Evolutionary conservation across 768 basidiomycete species (phyloP).

Genomic region (Hygrocybe punicea): DNA sequence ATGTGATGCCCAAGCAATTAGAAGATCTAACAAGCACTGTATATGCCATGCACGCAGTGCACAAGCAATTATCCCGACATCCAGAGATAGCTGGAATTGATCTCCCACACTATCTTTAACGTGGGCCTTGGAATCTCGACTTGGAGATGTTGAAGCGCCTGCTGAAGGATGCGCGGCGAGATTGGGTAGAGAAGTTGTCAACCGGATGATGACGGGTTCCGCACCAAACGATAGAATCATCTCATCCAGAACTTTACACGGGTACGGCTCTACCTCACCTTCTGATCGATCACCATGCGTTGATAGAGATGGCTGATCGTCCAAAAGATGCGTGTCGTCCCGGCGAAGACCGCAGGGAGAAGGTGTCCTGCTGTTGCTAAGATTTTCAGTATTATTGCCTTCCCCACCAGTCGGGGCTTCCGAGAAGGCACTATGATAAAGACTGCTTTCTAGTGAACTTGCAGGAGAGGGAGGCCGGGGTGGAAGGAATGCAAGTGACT

Average conservation of each 20-base stretch:
- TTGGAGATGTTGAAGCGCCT: slow-evolving; percentile 4
- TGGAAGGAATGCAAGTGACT: slow-evolving; percentile 65
- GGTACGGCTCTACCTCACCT: not conserved
- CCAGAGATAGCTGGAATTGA: slow-evolving; percentile 39
- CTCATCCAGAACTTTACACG: slow-evolving; percentile 32
- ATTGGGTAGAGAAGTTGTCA: slow-evolving; percentile 46
- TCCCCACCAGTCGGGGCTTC: slow-evolving; percentile 2
- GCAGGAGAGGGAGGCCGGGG: slow-evolving; percentile 43
- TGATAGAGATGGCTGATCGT: slow-evolving; percentile 1
- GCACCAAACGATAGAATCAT: slow-evolving; percentile 58
- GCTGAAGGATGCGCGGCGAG: not conserved
- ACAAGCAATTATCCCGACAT: slow-evolving; percentile 52
- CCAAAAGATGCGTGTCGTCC: slow-evolving; percentile 2
- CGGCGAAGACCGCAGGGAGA: slow-evolving; percentile 9
- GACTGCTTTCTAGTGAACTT: slow-evolving; percentile 55
- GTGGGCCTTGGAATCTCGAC: slow-evolving; percentile 11
- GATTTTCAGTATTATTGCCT: not conserved
- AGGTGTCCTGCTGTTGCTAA: slow-evolving; percentile 11
- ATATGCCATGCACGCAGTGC: slow-evolving; percentile 58
- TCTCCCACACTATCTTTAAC: slow-evolving; percentile 20
- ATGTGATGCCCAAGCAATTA: slow-evolving; percentile 31
- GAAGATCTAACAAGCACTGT: slow-evolving; percentile 44
- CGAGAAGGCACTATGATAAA: slow-evolving; percentile 77
- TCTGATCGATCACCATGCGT: not conserved
- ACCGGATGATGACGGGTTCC: slow-evolving; percentile 55